These are phyloP conservation scores for Phytophthora rubi DNA, from an alignment of 352 stramenopile species.

Conservation along the genomic window DNA sequence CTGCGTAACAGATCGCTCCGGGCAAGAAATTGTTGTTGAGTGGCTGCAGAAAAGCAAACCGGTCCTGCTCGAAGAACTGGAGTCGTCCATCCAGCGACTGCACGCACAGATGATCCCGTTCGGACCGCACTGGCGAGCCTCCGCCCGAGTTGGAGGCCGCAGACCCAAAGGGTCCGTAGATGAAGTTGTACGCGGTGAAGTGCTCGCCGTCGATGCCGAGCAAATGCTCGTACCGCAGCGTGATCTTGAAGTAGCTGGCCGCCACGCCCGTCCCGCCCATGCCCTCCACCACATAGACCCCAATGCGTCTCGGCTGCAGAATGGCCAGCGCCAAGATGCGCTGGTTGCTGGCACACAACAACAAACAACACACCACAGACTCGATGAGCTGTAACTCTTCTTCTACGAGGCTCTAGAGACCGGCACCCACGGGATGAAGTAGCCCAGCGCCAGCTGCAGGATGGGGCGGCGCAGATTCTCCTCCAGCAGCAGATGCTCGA, in stretches of 20 bases:
- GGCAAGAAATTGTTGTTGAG: slow-evolving; percentile 86
- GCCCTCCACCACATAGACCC: slow-evolving; percentile 83
- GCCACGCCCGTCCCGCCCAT: slow-evolving; percentile 76
- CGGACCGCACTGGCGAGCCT: slow-evolving; percentile 17
- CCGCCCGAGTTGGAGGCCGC: slow-evolving; percentile 16
- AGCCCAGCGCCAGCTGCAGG: slow-evolving; percentile 84
- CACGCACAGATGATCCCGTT: slow-evolving; percentile 88
- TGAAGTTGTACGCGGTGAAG: slow-evolving; percentile 93
- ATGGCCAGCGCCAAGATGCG: slow-evolving; percentile 77
- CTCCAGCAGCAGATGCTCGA: slow-evolving; percentile 91
- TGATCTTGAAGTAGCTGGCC: slow-evolving; percentile 86
- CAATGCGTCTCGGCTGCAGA: slow-evolving; percentile 82
- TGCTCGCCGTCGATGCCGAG: slow-evolving; percentile 89
- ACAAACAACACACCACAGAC: neutral
- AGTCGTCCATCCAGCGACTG: slow-evolving; percentile 91
- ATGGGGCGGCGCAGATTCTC: slow-evolving; percentile 86
- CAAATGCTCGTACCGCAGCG: slow-evolving; percentile 85
- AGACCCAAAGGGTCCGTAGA: slow-evolving; percentile 79
- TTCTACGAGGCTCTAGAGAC: neutral
- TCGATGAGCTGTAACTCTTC: slow-evolving; percentile 10
- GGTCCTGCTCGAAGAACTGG: slow-evolving; percentile 94
- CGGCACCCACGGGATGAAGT: slow-evolving; percentile 81
- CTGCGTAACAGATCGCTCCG: slow-evolving; percentile 81
- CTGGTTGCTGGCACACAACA: slow-evolving; percentile 50
- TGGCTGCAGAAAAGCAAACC: slow-evolving; percentile 85